Evolutionary conservation across 2,329 filamentous ascomycete species (phyloP), one percentile per base, ranked within the genome.

Genomic region (Penicillium sp.): DNA sequence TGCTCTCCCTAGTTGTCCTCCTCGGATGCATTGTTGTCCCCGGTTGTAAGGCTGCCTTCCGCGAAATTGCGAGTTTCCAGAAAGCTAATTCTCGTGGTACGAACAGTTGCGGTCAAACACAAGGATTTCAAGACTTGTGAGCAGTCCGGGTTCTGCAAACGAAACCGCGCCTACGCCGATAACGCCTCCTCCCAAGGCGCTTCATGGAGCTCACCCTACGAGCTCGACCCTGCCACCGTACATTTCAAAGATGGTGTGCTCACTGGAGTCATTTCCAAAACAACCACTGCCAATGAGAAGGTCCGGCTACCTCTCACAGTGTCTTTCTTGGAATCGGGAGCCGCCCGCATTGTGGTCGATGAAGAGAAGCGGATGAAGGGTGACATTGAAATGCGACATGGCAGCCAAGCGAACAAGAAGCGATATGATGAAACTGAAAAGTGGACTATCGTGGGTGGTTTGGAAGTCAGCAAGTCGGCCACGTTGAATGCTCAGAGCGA

Each of bases 41-140:
- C 63, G 79, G 79, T 72, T 76, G 86, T 87, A 75, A 67, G 80
- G 51, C 46, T 43, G 21, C 44, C 21, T 45, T 24, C 52, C 43
- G 24, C 28, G 32, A 39, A 7, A 24, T 19, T 5, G n/a, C n/a
- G 29, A 28, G 38, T 24, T 31, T 8, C 9, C 33, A 29, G 17
- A 39, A 26, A 4, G 43, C 48, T 56, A 45, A 59, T 17, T 17
- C 34, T 17, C 26, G 34, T 56, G 33, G 48, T 47, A 9, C 21
- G 49, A 52, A 28, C 59, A 95, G 89, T 80, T 57, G 77, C 81
- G 62, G 93, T 98, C 45, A 98, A 98, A 74, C 86, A 95, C 66
- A 83, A 95, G 63, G 90, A 95, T 69, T 98, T 97, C 78, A 98
- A 97, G 68, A 95, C 86, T 62, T 98, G 93, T 74, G 75, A 86